Conservation (phyloP, 2,329 filamentous ascomycete species). For the Fusarium sp. region DNA sequence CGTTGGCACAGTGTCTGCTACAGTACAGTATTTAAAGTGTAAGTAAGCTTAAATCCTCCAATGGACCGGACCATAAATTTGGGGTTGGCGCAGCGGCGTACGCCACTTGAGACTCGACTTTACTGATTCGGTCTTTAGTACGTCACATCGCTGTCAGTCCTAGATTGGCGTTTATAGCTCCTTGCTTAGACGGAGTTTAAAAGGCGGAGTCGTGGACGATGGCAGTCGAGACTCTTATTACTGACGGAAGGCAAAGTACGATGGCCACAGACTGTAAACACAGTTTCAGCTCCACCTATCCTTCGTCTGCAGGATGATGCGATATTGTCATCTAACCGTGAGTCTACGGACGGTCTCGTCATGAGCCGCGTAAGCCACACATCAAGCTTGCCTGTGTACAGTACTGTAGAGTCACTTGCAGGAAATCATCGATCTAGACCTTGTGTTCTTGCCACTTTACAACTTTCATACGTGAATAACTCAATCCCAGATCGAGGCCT, state of each 20-base stretch:
- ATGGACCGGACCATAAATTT: neutral
- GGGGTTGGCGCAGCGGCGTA: neutral
- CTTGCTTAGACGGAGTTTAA: neutral
- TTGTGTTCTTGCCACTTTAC: too few relatives aligned
- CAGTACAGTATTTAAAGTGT: neutral
- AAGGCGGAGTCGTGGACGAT: neutral
- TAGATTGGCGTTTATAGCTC: neutral
- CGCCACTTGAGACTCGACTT: neutral
- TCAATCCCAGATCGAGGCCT: neutral
- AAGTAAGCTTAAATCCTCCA: neutral
- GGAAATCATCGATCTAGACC: neutral
- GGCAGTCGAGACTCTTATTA: neutral
- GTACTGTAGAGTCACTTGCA: neutral
- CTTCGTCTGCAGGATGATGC: neutral
- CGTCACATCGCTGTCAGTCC: neutral
- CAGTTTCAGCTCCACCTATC: neutral
- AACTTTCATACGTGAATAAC: neutral
- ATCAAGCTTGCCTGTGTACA: neutral
- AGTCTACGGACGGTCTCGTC: neutral
- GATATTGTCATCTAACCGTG: neutral
- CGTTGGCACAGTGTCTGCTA: neutral
- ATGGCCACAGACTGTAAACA: neutral
- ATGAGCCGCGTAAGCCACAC: neutral
- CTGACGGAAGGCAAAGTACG: neutral
- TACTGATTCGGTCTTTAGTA: neutral